Percentiles rank a stretch among this genome's conserved stretches.
phyloP scores from a whole-genome alignment of 164 flowering plant genomes.

The Aristolochia contorta region DNA sequence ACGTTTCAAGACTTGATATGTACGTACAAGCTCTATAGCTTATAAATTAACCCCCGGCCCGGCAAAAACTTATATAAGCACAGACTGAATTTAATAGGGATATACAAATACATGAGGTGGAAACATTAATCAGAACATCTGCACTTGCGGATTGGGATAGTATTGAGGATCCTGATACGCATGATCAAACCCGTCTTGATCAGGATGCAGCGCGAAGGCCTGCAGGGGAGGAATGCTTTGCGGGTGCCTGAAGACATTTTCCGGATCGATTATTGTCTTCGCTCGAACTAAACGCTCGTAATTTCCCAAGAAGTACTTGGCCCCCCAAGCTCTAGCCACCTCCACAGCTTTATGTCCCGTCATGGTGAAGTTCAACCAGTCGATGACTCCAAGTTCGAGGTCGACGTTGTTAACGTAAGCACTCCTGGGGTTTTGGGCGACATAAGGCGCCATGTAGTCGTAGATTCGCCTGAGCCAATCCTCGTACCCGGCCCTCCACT shows the following conservation, averaged over 20 bases:
- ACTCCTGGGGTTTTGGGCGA: constrained; percentile 14
- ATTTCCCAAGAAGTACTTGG: constrained; percentile 43
- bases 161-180: too few relatives aligned
- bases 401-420: constrained; percentile 20
- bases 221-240: constrained; percentile 57
- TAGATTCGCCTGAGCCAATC: constrained; percentile 17
- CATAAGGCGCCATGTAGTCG: constrained; percentile 17
- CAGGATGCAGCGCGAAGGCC: too few relatives aligned
- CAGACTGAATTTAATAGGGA: too few relatives aligned
- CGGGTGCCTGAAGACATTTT: constrained; percentile 33
- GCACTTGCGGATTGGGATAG: too few relatives aligned
- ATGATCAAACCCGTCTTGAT: too few relatives aligned
- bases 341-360: constrained; percentile 10
- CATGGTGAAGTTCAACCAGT: constrained; percentile 2
- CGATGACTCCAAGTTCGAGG: constrained; percentile 22
- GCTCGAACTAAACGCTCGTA: constrained; percentile 40
- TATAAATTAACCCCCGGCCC: too few relatives aligned
- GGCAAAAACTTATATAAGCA: too few relatives aligned
- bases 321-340: constrained; percentile 43
- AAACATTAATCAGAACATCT: too few relatives aligned
- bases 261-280: constrained; percentile 38
- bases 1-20: too few relatives aligned
- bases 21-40: too few relatives aligned
- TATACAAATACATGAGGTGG: too few relatives aligned
- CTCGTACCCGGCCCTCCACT: constrained; percentile 2